Evolutionary conservation across 2,329 filamentous ascomycete species (phyloP).

Genomic region (Colletotrichum tamarilloi): DNA sequence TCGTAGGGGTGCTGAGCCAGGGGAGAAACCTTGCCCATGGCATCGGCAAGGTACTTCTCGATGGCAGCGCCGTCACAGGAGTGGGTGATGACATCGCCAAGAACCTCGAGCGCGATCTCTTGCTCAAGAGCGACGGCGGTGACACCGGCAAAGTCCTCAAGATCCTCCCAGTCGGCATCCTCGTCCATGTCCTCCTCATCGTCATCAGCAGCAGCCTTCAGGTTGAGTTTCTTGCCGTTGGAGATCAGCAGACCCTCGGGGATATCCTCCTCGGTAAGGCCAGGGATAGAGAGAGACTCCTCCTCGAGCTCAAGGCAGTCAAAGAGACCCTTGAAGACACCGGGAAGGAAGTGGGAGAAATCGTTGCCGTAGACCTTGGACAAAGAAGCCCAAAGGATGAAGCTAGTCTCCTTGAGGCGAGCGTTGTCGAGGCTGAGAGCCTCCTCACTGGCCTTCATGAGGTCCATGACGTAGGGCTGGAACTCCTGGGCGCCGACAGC

Average conservation of each 20-base stretch:
- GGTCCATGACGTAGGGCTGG: constrained; percentile 88
- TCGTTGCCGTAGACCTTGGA: constrained; percentile 92
- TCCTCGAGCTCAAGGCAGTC: constrained; percentile 89
- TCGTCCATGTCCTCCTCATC: constrained; percentile 71
- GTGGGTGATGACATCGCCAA: constrained; percentile 91
- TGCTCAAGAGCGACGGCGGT: constrained; percentile 95
- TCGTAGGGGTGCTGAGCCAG: constrained; percentile 92
- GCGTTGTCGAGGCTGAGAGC: constrained; percentile 89
- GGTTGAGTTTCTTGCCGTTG: constrained; percentile 86
- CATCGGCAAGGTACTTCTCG: constrained; percentile 88
- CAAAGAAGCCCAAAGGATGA: constrained; percentile 95
- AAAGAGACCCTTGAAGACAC: constrained; percentile 83
- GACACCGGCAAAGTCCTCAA: constrained; percentile 85
- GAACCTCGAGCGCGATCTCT: constrained; percentile 94
- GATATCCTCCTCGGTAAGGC: constrained; percentile 63
- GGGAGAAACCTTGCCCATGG: constrained; percentile 82
- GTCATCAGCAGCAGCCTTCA: constrained; percentile 67
- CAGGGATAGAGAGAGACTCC: constrained; percentile 85
- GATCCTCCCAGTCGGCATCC: constrained; percentile 82
- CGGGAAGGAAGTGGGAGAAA: constrained; percentile 81
- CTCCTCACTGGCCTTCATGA: constrained; percentile 94
- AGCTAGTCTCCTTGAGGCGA: constrained; percentile 93
- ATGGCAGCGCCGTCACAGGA: constrained; percentile 79
- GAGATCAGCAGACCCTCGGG: constrained; percentile 78
- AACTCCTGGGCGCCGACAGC: constrained; percentile 89